Base-by-base conservation (phyloP, 139 green algal genomes). In the Picochlorum sp. region DNA sequence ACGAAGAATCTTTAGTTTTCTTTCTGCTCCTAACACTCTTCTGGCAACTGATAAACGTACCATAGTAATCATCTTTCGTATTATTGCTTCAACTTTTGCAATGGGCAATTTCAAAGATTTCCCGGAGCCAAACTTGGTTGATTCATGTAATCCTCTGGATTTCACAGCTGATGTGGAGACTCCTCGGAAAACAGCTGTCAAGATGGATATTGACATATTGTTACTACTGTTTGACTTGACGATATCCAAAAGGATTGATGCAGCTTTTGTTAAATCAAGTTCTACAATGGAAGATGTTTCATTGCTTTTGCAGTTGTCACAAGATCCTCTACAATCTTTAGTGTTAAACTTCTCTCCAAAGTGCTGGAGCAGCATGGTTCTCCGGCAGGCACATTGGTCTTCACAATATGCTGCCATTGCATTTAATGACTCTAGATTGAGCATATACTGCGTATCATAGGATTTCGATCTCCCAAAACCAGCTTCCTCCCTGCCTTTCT, bases 341-440 rank as follows among this genome's bases (percentile, higher is more conserved):
- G 61, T 13, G 26, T 59, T 61, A 61, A 90, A 94, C n/a, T 24
- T 45, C 72, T 95, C 86, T 1, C 77, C 85, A 77, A 94, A 95
- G 67, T 94, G 78, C n/a, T 64, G 40, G 70, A 95, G 79, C 59
- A 93, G 67, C 59, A 88, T 65, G 55, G 82, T 67, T 24, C 87
- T 72, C 6, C 87, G 69, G 65, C 87, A 95, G 64, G 86, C 79
- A 29, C 79, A 65, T 35, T 77, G 55, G 40, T 88, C 83, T 74
- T 95, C 81, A 43, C 78, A 84, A 60, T 90, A 94, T n/a, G 39
- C n/a, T 50, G 87, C 83, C 86, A 95, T 92, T 16, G 61, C 61
- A 44, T 91, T 85, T 7, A 95, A 74, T 2, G 78, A 85, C 45
- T 89, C 75, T 55, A 83, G 70, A 73, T 92, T 95, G 59, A 43